Evolutionary conservation across 2,329 filamentous ascomycete species (phyloP).

Genomic region (Salinomyces thailandicus): DNA sequence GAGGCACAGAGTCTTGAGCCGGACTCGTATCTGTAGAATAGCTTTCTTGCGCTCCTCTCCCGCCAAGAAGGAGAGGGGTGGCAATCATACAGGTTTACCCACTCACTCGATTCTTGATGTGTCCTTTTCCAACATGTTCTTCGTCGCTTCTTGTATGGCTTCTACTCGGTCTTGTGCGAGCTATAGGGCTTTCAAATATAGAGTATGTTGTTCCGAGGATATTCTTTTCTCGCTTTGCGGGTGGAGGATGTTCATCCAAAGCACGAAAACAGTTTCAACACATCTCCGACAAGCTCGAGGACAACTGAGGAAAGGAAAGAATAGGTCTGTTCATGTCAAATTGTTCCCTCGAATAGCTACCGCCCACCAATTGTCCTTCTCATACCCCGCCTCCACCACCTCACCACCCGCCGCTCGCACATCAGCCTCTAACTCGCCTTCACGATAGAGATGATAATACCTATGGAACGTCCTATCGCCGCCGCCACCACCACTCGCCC

Average conservation of each 20-base stretch:
- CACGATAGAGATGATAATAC: constrained; percentile 87
- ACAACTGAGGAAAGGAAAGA: too few species aligned
- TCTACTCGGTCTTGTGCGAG: too few species aligned
- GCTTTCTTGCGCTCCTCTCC: constrained; percentile 4
- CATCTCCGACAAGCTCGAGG: too few species aligned
- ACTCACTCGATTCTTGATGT: constrained; percentile 3
- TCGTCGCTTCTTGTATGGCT: too few species aligned
- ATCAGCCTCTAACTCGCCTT: constrained; percentile 78
- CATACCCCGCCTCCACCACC: constrained; percentile 75
- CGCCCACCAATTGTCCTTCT: constrained; percentile 98
- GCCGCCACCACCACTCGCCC: constrained; percentile 18
- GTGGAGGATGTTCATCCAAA: too few species aligned
- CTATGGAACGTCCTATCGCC: constrained; percentile 58
- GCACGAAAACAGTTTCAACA: too few species aligned
- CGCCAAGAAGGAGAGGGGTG: not conserved
- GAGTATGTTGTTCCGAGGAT: too few species aligned
- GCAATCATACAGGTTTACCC: constrained; percentile 12
- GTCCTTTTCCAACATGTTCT: not conserved
- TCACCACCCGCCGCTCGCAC: constrained; percentile 62
- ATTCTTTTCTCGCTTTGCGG: too few species aligned
- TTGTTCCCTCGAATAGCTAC: constrained; percentile 35
- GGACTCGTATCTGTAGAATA: constrained; percentile 11
- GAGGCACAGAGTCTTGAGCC: constrained; percentile 5
- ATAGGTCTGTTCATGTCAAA: not conserved
- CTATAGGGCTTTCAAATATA: too few species aligned